Conservation (phyloP, 441 rosid species). For the Gossypium gossypioides region DNA sequence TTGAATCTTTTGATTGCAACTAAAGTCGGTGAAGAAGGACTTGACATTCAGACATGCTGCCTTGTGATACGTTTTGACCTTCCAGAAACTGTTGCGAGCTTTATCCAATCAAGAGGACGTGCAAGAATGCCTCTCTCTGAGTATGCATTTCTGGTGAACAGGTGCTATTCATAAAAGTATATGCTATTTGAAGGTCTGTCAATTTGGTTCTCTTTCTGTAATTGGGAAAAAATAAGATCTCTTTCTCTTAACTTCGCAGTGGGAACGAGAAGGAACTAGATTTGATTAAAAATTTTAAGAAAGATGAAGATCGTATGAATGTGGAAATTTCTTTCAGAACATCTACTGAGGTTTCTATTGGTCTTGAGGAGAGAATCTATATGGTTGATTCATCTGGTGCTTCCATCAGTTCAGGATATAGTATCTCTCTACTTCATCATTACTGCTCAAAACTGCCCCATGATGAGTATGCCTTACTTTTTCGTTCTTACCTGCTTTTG, state of each 20-base stretch:
- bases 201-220: slow-evolving; percentile 13
- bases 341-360: slow-evolving; percentile 40
- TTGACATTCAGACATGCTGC: slow-evolving; percentile 95
- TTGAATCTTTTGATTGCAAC: slow-evolving; percentile 93
- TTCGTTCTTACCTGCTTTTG: slow-evolving; percentile 16
- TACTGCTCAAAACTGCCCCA: slow-evolving; percentile 90
- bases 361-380: slow-evolving; percentile 51
- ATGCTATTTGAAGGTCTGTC: slow-evolving; percentile 10
- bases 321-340: slow-evolving; percentile 64
- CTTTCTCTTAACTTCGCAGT: slow-evolving; percentile 39
- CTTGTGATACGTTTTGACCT: slow-evolving; percentile 94
- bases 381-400: slow-evolving; percentile 76
- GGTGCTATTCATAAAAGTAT: slow-evolving; percentile 36
- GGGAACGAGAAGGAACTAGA: slow-evolving; percentile 65
- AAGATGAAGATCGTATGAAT: slow-evolving; percentile 63
- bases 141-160: slow-evolving; percentile 89
- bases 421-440: slow-evolving; percentile 67
- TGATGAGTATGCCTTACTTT: slow-evolving; percentile 62
- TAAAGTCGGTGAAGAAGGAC: slow-evolving; percentile 98
- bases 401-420: slow-evolving; percentile 66
- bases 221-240: slow-evolving; percentile 6
- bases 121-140: slow-evolving; percentile 96
- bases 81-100: slow-evolving; percentile 93
- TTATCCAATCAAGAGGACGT: slow-evolving; percentile 99
- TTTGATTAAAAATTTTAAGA: slow-evolving; percentile 52